These are phyloP conservation scores for Annulohypoxylon moriforme DNA, from an alignment of 495 filamentous ascomycete genomes.

Conservation along the genomic window DNA sequence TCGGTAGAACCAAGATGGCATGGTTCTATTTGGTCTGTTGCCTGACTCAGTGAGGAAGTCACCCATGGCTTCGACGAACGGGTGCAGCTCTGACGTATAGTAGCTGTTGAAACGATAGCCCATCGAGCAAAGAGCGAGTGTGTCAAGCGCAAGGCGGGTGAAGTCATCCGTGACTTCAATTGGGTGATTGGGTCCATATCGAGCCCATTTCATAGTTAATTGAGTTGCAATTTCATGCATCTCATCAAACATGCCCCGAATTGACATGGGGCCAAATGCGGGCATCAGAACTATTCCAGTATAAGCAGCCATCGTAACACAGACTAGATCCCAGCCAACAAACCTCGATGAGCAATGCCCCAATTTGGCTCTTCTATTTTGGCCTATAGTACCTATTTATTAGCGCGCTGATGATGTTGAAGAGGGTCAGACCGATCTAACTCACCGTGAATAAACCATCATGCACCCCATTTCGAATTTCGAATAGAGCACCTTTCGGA, in stretches of 20 bases:
- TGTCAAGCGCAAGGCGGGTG: constrained; percentile 78
- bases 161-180: constrained; percentile 78
- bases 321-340: constrained; percentile 9
- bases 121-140: constrained; percentile 78
- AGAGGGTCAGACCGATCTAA: neutral
- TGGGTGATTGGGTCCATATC: constrained; percentile 65
- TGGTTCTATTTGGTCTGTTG: constrained; percentile 61
- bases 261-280: constrained; percentile 76
- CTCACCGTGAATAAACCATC: constrained; percentile 75
- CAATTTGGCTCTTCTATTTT: constrained; percentile 71
- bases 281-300: constrained; percentile 59
- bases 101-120: constrained; percentile 80
- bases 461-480: constrained; percentile 68
- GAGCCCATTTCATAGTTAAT: constrained; percentile 79
- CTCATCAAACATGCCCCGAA: constrained; percentile 76
- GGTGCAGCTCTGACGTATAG: constrained; percentile 73
- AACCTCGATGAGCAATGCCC: constrained; percentile 74
- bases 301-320: constrained; percentile 20
- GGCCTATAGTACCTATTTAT: constrained; percentile 53
- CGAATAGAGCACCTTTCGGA: constrained; percentile 50
- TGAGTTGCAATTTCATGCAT: constrained; percentile 81
- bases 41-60: constrained; percentile 68
- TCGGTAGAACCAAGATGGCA: constrained; percentile 65
- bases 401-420: neutral
- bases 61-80: constrained; percentile 74